Percentiles rank a stretch among this genome's conserved stretches.
phyloP scores from a whole-genome alignment of 257 asterid species.

The Solanum ossicruentum region DNA sequence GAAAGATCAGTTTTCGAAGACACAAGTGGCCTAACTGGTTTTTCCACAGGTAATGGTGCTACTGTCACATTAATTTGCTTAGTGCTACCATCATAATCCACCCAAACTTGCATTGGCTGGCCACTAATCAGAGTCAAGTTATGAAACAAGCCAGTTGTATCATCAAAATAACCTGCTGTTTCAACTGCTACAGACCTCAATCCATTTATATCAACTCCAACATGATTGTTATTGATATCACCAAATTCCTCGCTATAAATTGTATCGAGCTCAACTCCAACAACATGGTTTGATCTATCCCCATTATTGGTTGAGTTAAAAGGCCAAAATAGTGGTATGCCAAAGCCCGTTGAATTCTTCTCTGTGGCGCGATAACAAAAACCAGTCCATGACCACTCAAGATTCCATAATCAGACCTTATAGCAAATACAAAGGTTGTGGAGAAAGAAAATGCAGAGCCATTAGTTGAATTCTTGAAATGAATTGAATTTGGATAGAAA shows the following conservation, averaged over 20 bases:
- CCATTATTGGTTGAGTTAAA: conserved; percentile 40
- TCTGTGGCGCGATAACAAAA: conserved; percentile 45
- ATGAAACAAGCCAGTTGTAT: conserved; percentile 2
- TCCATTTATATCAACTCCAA: conserved; percentile 41
- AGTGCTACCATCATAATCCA: conserved; percentile 27
- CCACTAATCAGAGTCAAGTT: conserved; percentile 38
- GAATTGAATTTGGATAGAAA: conserved; percentile 29
- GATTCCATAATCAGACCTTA: conserved; percentile 22
- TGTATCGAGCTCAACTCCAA: conserved; percentile 58
- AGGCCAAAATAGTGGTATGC: conserved; percentile 41
- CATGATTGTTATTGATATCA: conserved; percentile 44
- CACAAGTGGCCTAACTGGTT: conserved; percentile 34
- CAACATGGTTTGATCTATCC: conserved; percentile 27
- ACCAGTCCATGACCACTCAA: conserved; percentile 48
- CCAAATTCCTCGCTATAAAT: conserved; percentile 19
- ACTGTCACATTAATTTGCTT: conserved; percentile 24
- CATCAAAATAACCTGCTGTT: conserved; percentile 29
- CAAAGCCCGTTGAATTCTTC: conserved; percentile 17
- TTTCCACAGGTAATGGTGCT: conserved; percentile 18
- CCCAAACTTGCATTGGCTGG: conserved; percentile 35
- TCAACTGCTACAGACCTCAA: conserved; percentile 7
- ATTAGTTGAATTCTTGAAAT: conserved; percentile 31
- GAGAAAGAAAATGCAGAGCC: conserved; percentile 31
- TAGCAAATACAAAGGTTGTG: conserved; percentile 44
- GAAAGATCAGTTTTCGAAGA: conserved; percentile 24